Evolutionary conservation across 2,329 filamentous ascomycete genomes (phyloP).

Genomic region (Orbilia javanica): DNA sequence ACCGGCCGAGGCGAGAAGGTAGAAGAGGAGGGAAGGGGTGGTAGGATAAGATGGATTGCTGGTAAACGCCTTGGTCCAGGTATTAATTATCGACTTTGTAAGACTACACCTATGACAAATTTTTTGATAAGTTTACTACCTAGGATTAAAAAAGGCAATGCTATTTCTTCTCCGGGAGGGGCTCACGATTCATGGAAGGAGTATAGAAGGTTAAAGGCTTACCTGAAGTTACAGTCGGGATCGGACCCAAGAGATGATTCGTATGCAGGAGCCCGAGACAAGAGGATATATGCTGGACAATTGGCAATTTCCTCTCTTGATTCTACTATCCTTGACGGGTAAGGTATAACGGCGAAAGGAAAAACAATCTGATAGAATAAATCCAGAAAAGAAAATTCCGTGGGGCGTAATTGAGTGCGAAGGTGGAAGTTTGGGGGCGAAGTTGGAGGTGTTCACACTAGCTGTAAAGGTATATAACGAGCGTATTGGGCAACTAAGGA

Average conservation of each 20-base stretch:
- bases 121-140: conserved; percentile 43
- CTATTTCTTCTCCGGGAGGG: conserved; percentile 20
- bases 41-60: conserved; percentile 21
- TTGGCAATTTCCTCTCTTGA: conserved; percentile 42
- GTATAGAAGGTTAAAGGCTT: conserved; percentile 24
- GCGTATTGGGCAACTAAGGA: conserved; percentile 52
- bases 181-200: conserved; percentile 41
- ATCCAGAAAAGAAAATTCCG: conserved; percentile 28
- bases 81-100: conserved; percentile 32
- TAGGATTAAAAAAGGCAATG: conserved; percentile 19
- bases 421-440: conserved; percentile 26
- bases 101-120: conserved; percentile 55
- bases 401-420: conserved; percentile 10
- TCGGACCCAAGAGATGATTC: conserved; percentile 37
- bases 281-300: conserved; percentile 26
- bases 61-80: conserved; percentile 24
- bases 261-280: conserved; percentile 56
- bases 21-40: conserved; percentile 7
- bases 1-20: conserved; percentile 21
- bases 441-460: conserved; percentile 20
- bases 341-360: conserved; percentile 17
- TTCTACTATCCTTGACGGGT: conserved; percentile 35
- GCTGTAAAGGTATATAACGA: conserved; percentile 48
- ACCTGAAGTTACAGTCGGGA: conserved; percentile 32
- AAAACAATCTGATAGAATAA: conserved; percentile 34